Evolutionary conservation across 2,329 filamentous ascomycete species (phyloP), one percentile per base, ranked within the genome.

Genomic region (Alternaria consortialis): DNA sequence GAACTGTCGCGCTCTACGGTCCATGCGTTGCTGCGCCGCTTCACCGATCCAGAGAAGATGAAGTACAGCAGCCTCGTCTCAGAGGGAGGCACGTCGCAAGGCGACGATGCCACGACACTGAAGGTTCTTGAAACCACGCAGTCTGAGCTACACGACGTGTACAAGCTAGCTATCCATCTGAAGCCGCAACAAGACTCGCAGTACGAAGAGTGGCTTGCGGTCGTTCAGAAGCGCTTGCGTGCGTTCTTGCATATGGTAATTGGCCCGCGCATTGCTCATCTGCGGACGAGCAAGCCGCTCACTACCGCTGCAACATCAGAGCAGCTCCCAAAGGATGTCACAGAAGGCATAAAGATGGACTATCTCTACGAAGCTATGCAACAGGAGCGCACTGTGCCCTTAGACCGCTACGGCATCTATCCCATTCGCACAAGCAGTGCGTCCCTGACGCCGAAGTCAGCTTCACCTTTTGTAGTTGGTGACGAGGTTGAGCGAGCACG

Each of bases 31-130:
- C 15, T 72, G 23, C 56, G 55, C 5, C 59, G 64, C 12, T 53
- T 72, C 37, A 64, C 62, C 12, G 44, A 63, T 43, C 67, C 61
- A 9, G 48, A 60, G 5, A 62, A 60, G 44, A 72, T 71, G 68
- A 29, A 47, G 4, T 68, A 58, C 58, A 63, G 66, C 4, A 53
- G 59, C 64, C 31, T 56, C 39, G 5, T 43, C 53, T 3, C 39
- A 58, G 6, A 8, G 51, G 7, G n/a, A 47, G 4, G 54, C 48
- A 7, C 29, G 48, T 1, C 2, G 31, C 13, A 23, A 53, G 3
- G 2, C 23, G 23, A 48, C n/a, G 44, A 48, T 39, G 48, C 39
- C 34, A 48, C 56, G 3, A 37, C 59, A 15, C 5, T 63, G 2
- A 51, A 67, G 9, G 53, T 31, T 1, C 32, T 71, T 11, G 62